phyloP scores from a whole-genome alignment of 345 rosid genomes.

The Aquilaria yunnanensis region DNA sequence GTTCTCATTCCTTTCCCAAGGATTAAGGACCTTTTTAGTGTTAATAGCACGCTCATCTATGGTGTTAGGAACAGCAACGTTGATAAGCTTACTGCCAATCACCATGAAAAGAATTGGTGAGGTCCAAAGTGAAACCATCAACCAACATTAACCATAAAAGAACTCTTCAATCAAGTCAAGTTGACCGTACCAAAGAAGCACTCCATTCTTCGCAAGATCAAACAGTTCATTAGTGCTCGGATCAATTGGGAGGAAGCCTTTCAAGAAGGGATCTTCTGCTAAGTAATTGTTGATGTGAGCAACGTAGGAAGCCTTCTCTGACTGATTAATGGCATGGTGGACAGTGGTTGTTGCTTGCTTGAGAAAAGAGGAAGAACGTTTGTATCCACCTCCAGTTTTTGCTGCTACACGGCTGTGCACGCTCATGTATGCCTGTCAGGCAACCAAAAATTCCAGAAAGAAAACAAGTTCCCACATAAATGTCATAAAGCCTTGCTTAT shows the following conservation, averaged over 20 bases:
- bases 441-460: constrained; percentile 2
- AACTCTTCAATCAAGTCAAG: neutral
- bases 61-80: constrained; percentile 96
- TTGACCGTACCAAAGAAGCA: constrained; percentile 74
- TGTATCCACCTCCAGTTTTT: constrained; percentile 64
- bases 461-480: too few species aligned
- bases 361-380: constrained; percentile 63
- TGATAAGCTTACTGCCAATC: constrained; percentile 76
- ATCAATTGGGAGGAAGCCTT: constrained; percentile 73
- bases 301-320: constrained; percentile 94
- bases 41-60: constrained; percentile 98
- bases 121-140: constrained; percentile 16
- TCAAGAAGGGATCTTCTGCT: constrained; percentile 83
- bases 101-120: constrained; percentile 20
- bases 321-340: constrained; percentile 79
- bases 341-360: constrained; percentile 82
- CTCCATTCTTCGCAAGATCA: constrained; percentile 87
- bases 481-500: neutral
- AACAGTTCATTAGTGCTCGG: constrained; percentile 72
- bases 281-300: constrained; percentile 74
- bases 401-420: constrained; percentile 58
- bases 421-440: constrained; percentile 59
- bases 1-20: constrained; percentile 99
- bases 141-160: neutral
- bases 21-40: constrained; percentile 71